Evolutionary conservation across 208 protist species (phyloP).

Genomic region (Vickermania spadyakhi): DNA sequence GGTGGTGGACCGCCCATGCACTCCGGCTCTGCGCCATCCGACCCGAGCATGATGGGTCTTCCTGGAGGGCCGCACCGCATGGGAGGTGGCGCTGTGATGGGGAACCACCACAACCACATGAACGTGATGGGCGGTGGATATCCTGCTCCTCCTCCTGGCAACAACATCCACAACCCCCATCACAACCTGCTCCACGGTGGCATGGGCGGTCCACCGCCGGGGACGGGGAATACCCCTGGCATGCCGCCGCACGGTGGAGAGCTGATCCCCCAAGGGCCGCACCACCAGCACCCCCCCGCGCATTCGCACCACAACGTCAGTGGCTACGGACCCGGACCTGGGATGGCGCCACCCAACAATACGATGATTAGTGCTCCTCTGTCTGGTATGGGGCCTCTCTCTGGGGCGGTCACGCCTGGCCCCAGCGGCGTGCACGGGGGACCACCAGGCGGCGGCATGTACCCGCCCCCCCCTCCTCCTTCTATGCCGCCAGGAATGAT

Average conservation of each 20-base stretch:
- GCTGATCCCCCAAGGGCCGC: no score
- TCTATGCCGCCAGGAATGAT: conserved; percentile 45
- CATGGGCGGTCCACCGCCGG: not conserved
- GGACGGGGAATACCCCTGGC: not conserved
- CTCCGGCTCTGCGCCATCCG: not conserved
- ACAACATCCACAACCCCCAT: not conserved
- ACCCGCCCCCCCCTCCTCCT: not conserved
- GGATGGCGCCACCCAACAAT: not conserved
- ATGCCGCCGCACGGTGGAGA: no score
- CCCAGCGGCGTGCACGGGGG: not conserved
- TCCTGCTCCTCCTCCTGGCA: not conserved
- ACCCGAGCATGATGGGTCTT: not conserved
- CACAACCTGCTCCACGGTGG: not conserved
- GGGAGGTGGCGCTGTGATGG: not conserved
- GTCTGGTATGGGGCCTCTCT: not conserved
- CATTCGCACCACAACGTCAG: no score
- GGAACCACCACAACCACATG: not conserved
- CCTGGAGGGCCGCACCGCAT: not conserved
- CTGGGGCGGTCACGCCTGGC: not conserved
- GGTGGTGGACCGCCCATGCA: not conserved
- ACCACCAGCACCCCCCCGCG: no score
- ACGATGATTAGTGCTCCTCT: not conserved
- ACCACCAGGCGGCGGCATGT: not conserved
- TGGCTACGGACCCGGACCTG: not conserved
- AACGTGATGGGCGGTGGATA: not conserved